A percentile compares a stretch with the other conserved stretches of the same genome.
Evolutionary conservation across 768 basidiomycete genomes (phyloP).

Genomic region (Mycena alexandri): DNA sequence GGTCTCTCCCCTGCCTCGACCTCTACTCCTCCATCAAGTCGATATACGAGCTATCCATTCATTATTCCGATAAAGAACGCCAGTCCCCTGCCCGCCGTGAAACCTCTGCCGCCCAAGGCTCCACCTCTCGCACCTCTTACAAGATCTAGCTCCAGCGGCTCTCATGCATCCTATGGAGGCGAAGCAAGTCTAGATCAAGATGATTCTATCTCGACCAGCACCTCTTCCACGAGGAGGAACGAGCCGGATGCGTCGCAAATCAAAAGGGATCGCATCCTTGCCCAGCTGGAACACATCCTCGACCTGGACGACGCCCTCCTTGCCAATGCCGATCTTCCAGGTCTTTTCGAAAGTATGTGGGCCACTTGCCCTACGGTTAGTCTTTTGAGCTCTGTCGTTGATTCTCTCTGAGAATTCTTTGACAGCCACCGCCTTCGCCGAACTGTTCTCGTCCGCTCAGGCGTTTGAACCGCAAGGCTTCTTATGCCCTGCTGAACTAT

Average conservation of each 20-base stretch:
- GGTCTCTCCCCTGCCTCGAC: neutral
- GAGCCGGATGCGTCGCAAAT: neutral
- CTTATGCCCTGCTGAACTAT: constrained; percentile 25
- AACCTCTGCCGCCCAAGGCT: constrained; percentile 8
- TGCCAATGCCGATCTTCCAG: constrained; percentile 16
- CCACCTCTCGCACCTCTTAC: constrained; percentile 7
- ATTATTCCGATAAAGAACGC: constrained; percentile 13
- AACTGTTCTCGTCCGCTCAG: neutral
- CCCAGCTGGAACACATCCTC: constrained; percentile 22
- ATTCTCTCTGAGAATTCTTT: neutral
- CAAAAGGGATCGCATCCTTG: constrained; percentile 17
- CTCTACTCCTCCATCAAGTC: constrained; percentile 7
- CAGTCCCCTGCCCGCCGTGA: neutral
- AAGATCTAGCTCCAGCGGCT: too few species aligned
- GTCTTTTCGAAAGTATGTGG: constrained; percentile 20
- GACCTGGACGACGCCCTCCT: constrained; percentile 21
- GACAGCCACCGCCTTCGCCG: constrained; percentile 27
- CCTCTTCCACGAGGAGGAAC: constrained; percentile 12
- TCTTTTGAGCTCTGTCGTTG: neutral
- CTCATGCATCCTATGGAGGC: constrained; percentile 1
- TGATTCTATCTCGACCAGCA: constrained; percentile 18
- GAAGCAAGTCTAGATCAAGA: constrained; percentile 13
- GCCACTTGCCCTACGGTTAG: constrained; percentile 31
- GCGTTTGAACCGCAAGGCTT: constrained; percentile 21
- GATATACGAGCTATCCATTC: constrained; percentile 19